Percentiles rank a stretch among this genome's conserved stretches.
These are phyloP conservation scores for Neurospora sp. DNA, from an alignment of 495 filamentous ascomycete genomes.

Conservation along the genomic window DNA sequence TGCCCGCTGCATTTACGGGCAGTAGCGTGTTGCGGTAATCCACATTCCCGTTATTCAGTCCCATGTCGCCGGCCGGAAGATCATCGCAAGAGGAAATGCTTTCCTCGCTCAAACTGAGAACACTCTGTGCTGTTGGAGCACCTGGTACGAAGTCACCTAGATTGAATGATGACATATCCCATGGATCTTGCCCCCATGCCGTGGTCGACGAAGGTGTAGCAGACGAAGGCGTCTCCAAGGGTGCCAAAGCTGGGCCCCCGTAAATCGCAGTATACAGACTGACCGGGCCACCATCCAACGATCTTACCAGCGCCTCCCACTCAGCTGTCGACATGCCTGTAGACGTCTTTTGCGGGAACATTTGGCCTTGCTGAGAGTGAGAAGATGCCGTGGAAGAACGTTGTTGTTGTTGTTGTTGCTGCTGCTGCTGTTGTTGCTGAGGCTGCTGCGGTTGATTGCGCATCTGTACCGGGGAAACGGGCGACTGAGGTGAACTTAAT, in stretches of 20 bases:
- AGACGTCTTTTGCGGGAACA: slow-evolving; percentile 20
- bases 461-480: slow-evolving; percentile 25
- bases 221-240: slow-evolving; percentile 30
- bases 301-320: slow-evolving; percentile 70
- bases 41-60: slow-evolving; percentile 24
- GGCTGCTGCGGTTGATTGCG: slow-evolving; percentile 23
- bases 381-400: slow-evolving; percentile 20
- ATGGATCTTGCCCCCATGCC: slow-evolving; percentile 46
- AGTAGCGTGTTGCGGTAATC: slow-evolving; percentile 20
- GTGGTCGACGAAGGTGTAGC: slow-evolving; percentile 19
- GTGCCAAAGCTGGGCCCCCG: slow-evolving; percentile 48
- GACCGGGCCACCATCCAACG: slow-evolving; percentile 65
- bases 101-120: slow-evolving; percentile 68
- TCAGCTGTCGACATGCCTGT: slow-evolving; percentile 47
- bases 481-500: slow-evolving; percentile 21
- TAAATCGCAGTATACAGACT: slow-evolving; percentile 82
- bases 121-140: slow-evolving; percentile 49
- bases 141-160: slow-evolving; percentile 32
- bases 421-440: slow-evolving; percentile 3
- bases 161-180: slow-evolving; percentile 40
- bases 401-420: slow-evolving; percentile 11
- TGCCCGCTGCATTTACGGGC: slow-evolving; percentile 7
- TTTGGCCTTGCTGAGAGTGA: slow-evolving; percentile 12
- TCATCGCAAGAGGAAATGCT: slow-evolving; percentile 53
- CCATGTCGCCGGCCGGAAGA: slow-evolving; percentile 23